Base-by-base conservation (phyloP, 352 stramenopile species). In the Phytophthora meadii region DNA sequence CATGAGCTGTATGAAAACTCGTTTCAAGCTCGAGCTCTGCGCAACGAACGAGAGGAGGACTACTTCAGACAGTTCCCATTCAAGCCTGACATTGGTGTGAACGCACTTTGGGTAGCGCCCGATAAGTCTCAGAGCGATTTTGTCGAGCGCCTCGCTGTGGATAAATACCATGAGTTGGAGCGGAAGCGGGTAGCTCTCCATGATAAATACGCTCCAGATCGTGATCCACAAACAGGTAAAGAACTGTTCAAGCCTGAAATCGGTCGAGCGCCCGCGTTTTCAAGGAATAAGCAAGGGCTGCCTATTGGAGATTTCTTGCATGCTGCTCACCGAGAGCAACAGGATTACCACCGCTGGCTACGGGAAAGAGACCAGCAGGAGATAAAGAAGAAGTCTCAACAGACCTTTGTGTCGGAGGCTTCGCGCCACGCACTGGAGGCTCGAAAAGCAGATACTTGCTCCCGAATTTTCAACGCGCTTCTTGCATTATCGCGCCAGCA, bases 271-370 rank as follows among this genome's bases (percentile, higher is more conserved):
- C 86, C 86, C 1, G 76, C 78, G 1, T 93, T 94, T 50, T 79
- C 78, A 41, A 81, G 86, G 51, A 93, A 94, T 42, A 86, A 91
- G 46, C 77, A 82, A 22, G 74, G 74, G 0, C 61, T 94, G 0
- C 83, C 83, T 10, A 94, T 94, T 51, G 86, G 86, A 25, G 82
- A 92, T 9, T 94, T 92, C 56, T 72, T 94, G 32, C 77, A 91
- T 61, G 74, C 83, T 51, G 72, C 79, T 22, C 83, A 90, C 41
- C 76, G 65, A 17, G 83, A 94, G 25, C 79, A 91, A 45, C 75
- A 79, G 14, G 78, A 87, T 44, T 87, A 90, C 17, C 76, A 88
- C 17, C 79, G 79, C 0, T 68, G 60, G 4, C 57, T 89, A 41
- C 70, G 69, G 7, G 74, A 88, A 12, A 76, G 82, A 37, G 66